These are phyloP conservation scores for Candida gigantensis DNA, from an alignment of 1,139 yeast genomes.

Conservation along the genomic window DNA sequence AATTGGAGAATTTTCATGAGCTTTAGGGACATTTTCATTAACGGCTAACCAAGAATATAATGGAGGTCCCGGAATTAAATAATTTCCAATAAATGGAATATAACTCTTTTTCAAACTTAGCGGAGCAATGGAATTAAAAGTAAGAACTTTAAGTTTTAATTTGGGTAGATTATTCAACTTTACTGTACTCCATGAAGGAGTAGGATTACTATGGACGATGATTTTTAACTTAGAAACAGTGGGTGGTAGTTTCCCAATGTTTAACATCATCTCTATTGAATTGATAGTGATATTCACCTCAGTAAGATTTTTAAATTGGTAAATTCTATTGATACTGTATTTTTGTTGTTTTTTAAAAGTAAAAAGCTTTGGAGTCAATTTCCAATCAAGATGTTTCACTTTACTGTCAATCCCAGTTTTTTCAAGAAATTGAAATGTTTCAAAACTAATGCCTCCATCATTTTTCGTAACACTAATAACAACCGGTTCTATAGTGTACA, in stretches of 20 bases:
- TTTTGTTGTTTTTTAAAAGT: slow-evolving; percentile 1
- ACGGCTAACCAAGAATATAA: slow-evolving; percentile 8
- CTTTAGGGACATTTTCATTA: slow-evolving; percentile 8
- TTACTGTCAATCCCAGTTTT: neutral
- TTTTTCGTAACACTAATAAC: slow-evolving; percentile 2
- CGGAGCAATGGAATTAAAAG: slow-evolving; percentile 7
- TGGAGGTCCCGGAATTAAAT: slow-evolving; percentile 3
- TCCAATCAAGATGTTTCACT: slow-evolving; percentile 2
- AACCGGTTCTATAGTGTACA: slow-evolving; percentile 6
- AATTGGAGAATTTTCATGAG: slow-evolving; percentile 8
- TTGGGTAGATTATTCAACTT: slow-evolving; percentile 1
- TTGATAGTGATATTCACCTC: slow-evolving; percentile 1
- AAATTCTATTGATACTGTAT: neutral
- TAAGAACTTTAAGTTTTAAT: slow-evolving; percentile 4
- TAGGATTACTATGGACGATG: slow-evolving; percentile 3
- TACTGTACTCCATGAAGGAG: slow-evolving; percentile 2
- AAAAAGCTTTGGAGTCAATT: slow-evolving; percentile 7
- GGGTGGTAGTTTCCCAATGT: slow-evolving; percentile 1
- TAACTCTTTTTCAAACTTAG: slow-evolving; percentile 7
- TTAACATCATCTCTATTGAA: slow-evolving; percentile 4
- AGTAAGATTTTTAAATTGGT: neutral
- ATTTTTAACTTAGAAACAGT: slow-evolving; percentile 4
- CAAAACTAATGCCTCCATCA: slow-evolving; percentile 4
- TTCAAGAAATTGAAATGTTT: slow-evolving; percentile 1
- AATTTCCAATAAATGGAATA: slow-evolving; percentile 1